Conservation (phyloP, 2,329 filamentous ascomycete species). For the Thelonectria blattea region DNA sequence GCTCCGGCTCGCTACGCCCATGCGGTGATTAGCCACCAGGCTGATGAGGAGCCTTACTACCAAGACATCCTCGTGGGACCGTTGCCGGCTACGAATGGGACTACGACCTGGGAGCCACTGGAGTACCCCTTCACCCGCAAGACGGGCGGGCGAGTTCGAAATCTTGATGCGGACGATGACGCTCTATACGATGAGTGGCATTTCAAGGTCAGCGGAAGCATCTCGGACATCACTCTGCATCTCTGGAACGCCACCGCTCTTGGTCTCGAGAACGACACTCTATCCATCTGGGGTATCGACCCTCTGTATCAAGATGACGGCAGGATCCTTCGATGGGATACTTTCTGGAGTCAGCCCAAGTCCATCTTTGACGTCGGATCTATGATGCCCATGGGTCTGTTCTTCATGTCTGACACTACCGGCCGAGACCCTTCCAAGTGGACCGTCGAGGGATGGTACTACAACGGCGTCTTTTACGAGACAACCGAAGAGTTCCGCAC, state of each 20-base stretch:
- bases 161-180: conserved; percentile 12
- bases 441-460: conserved; percentile 16
- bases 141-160: conserved; percentile 8
- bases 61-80: conserved; percentile 15
- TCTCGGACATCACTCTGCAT: conserved; percentile 12
- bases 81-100: conserved; percentile 9
- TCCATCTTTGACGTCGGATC: conserved; percentile 14
- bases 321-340: conserved; percentile 11
- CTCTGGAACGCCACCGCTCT: conserved; percentile 18
- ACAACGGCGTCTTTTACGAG: conserved; percentile 16
- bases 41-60: conserved; percentile 14
- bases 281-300: conserved; percentile 17
- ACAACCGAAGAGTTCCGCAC: conserved; percentile 15
- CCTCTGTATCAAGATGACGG: conserved; percentile 8
- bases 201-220: background rate
- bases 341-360: conserved; percentile 15
- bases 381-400: conserved; percentile 20
- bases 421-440: conserved; percentile 15
- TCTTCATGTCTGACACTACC: conserved; percentile 17
- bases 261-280: conserved; percentile 15
- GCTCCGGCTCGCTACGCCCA: conserved; percentile 11
- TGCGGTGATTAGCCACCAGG: conserved; percentile 10
- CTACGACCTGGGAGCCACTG: conserved; percentile 8
- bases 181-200: background rate
- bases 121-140: conserved; percentile 16